Base-by-base conservation (phyloP, 2,329 filamentous ascomycete genomes). In the Colletotrichum truncatum region DNA sequence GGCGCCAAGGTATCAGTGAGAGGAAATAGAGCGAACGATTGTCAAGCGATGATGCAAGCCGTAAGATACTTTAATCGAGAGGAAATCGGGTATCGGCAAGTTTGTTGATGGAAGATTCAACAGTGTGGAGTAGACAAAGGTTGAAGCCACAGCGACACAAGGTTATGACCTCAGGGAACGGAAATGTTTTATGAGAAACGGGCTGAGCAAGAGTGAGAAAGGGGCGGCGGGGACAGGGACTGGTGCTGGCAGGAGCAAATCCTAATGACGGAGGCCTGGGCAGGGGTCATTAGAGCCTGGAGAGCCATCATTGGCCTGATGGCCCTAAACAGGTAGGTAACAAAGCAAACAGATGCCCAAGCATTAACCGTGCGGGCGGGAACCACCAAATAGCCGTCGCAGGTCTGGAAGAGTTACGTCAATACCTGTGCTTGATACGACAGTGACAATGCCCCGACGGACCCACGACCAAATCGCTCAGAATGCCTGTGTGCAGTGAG, bases 321-420 rank as follows among this genome's bases (percentile, higher is more conserved):
- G 14, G 48, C 28, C 30, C 9, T 8, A 52, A 38, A 36, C 28
- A 18, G 32, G n/a, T n/a, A n/a, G n/a, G n/a, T n/a, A n/a, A n/a
- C n/a, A n/a, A n/a, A n/a, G n/a, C n/a, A n/a, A n/a, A n/a, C n/a
- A n/a, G 12, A 18, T 34, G 48, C 18, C 34, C 51, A 38, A 54
- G 51, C 34, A 53, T 10, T 16, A 36, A n/a, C 49, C 32, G 16
- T 53, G 48, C 49, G 38, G 49, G 34, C 16, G 23, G n/a, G n/a
- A 38, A 25, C 57, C 57, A 55, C 49, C 30, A 28, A 46, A 48
- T 46, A 38, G 58, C 30, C 39, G 39, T 46, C 43, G 28, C 43
- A 32, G 23, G 30, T 6, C 23, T 38, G n/a, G 30, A 32, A n/a
- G 25, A 16, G 30, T 64, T 64, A 64, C 62, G 62, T 64, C 62